phyloP scores from a whole-genome alignment of 176 grass and related monocot species.

The Tillandsia leiboldiana region DNA sequence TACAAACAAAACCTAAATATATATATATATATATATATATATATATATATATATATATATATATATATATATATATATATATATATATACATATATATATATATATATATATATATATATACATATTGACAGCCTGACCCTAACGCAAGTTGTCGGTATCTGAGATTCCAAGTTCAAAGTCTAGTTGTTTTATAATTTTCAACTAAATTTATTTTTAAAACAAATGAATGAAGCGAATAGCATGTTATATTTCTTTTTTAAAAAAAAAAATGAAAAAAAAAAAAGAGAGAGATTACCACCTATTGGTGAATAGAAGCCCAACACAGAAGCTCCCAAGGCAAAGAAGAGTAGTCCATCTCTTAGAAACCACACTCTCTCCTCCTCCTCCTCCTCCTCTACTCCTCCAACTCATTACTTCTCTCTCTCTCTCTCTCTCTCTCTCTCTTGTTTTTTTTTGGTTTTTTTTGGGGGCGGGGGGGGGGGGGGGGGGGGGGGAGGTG shows the following conservation, averaged over 20 bases:
- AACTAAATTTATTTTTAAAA: neutral
- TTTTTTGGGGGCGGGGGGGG: too few species aligned
- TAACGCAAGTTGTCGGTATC: too few species aligned
- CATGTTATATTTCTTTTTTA: too few species aligned
- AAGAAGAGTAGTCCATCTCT: constrained; percentile 18
- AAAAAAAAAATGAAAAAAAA: neutral
- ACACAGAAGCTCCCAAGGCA: constrained; percentile 23
- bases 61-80: too few species aligned
- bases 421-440: neutral
- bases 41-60: too few species aligned
- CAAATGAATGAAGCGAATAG: neutral
- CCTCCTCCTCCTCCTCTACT: constrained; percentile 1
- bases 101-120: too few species aligned
- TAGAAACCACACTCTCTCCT: constrained; percentile 8
- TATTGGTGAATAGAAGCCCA: constrained; percentile 17
- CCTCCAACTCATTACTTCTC: constrained; percentile 8
- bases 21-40: too few species aligned
- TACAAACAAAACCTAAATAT: too few species aligned
- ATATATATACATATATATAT: too few species aligned
- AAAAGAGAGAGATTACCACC: constrained; percentile 1
- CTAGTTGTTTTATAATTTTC: neutral
- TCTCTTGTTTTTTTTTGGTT: neutral
- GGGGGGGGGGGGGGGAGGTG: too few species aligned
- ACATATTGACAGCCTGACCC: too few species aligned
- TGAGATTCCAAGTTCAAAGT: too few species aligned